Evolutionary conservation across 2,329 filamentous ascomycete species (phyloP).

Genomic region (Pseudopithomyces chartarum): DNA sequence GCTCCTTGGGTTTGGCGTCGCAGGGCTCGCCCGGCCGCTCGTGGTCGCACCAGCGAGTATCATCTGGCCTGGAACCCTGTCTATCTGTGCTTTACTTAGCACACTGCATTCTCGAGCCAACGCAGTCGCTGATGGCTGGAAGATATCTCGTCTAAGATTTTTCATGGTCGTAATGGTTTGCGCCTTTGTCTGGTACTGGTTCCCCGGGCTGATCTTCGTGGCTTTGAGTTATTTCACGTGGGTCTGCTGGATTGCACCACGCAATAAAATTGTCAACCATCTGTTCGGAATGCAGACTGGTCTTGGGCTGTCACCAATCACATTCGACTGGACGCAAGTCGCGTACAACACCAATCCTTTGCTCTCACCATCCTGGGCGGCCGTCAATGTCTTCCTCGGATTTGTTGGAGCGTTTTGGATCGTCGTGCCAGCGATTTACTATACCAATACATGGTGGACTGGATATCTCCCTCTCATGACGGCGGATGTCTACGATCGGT

Average conservation of each 20-base stretch:
- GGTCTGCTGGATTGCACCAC: conserved; percentile 86
- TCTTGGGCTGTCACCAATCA: conserved; percentile 80
- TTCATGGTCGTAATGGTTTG: conserved; percentile 75
- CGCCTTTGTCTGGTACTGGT: conserved; percentile 81
- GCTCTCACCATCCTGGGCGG: conserved; percentile 83
- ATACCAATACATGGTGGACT: conserved; percentile 77
- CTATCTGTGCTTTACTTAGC: conserved; percentile 87
- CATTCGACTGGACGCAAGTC: conserved; percentile 91
- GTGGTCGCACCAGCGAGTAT: conserved; percentile 84
- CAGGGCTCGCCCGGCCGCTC: conserved; percentile 78
- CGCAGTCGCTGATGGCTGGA: conserved; percentile 80
- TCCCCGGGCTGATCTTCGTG: conserved; percentile 81
- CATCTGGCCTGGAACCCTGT: conserved; percentile 89
- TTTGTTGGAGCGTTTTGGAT: conserved; percentile 86
- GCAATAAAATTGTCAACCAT: conserved; percentile 84
- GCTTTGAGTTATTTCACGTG: conserved; percentile 89
- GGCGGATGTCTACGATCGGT: conserved; percentile 83
- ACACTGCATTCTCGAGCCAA: conserved; percentile 86
- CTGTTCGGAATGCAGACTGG: conserved; percentile 84
- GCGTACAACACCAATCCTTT: conserved; percentile 85
- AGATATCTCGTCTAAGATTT: conserved; percentile 80
- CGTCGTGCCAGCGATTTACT: conserved; percentile 52
- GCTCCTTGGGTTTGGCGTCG: conserved; percentile 84
- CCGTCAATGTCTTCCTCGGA: conserved; percentile 81
- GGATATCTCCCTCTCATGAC: conserved; percentile 88